Base-by-base conservation (phyloP, 805 yeast species). In the Ogataea populi-albae region DNA sequence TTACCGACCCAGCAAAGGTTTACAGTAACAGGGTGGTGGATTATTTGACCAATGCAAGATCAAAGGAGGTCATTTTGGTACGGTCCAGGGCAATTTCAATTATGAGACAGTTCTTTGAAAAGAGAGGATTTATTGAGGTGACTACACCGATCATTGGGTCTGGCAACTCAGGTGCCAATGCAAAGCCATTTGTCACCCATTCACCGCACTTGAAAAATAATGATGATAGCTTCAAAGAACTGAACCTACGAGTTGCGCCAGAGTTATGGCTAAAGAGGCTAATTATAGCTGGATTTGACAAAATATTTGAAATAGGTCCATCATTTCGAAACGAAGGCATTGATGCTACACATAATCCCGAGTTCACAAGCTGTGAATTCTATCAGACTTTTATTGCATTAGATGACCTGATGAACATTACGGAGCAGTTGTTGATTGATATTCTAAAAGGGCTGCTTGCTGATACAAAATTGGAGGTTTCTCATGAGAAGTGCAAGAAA, bases 331-430 rank as follows among this genome's bases (percentile, higher is more conserved):
- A 93, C 52, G 98, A 93, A 62, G 96, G 97, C 5, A 70, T 91
- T 19, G 98, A 91, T 56, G 69, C 83, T 2, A 85, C 96, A 0
- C 98, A 91, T 57, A 93, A 91, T 59, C 95, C 96, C 0, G 98
- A 91, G 54, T 91, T 89, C 56, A 81, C 95, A 1, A 77, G 87
- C 2, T 79, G 96, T 55, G 98, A 91, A 56, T 85, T 87, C 49
- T 91, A 91, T 57, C 84, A 82, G 50, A 71, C 85, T 0, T 88
- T 73, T 53, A 77, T 82, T 1, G 66, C 73, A 7, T 62, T 93
- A 45, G 72, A 75, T 1, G 84, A 84, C 18, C 63, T 91, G 40
- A 83, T 87, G 71, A 40, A 37, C 0, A 49, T 80, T 22, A 81
- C 94, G 1, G 83, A 86, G 49, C 61, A 64, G 0, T 46, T 89